phyloP scores from a whole-genome alignment of 805 yeast species.

The Cyberlindnera bimundalis region DNA sequence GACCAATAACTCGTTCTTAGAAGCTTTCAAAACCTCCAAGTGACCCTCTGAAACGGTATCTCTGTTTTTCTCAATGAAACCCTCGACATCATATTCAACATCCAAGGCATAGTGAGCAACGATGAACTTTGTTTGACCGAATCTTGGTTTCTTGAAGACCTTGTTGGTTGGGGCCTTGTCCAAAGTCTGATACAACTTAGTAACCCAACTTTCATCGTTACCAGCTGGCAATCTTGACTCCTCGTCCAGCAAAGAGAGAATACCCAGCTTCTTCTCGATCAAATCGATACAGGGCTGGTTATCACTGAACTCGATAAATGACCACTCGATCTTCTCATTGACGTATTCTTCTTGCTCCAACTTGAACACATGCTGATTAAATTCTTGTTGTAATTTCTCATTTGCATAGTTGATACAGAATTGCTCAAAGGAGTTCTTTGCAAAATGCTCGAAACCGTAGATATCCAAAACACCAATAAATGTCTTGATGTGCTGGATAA shows the following conservation, averaged over 20 bases:
- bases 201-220: conserved; percentile 86
- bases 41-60: conserved; percentile 98
- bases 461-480: conserved; percentile 97
- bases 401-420: conserved; percentile 96
- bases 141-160: conserved; percentile 88
- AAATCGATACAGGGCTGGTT: conserved; percentile 95
- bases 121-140: conserved; percentile 87
- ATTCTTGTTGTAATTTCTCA: conserved; percentile 95
- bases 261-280: conserved; percentile 86
- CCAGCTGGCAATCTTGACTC: conserved; percentile 95
- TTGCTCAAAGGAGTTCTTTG: conserved; percentile 91
- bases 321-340: conserved; percentile 92
- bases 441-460: conserved; percentile 96
- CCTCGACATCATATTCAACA: conserved; percentile 87
- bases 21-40: conserved; percentile 70
- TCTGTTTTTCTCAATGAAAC: conserved; percentile 94
- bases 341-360: conserved; percentile 95
- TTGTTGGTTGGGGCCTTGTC: conserved; percentile 71
- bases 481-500: conserved; percentile 53
- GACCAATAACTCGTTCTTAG: conserved; percentile 63
- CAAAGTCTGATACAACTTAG: conserved; percentile 82
- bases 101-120: conserved; percentile 94
- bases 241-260: conserved; percentile 85
- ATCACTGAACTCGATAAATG: conserved; percentile 91
- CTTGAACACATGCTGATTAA: conserved; percentile 95